Conservation (phyloP, 805 yeast genomes). For the Cyberlindnera veronae region DNA sequence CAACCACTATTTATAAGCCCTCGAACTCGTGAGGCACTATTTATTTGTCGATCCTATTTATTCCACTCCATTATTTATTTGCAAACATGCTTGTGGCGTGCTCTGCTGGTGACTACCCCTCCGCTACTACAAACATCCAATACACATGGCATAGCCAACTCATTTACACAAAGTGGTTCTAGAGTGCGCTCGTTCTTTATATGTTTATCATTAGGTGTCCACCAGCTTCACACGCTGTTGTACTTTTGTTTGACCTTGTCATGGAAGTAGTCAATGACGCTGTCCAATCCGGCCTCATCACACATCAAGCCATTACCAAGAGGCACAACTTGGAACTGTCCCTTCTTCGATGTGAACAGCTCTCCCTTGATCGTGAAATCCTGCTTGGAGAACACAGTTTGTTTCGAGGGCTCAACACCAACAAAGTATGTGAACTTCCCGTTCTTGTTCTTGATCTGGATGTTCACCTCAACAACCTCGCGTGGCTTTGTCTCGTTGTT, state of each 20-base stretch:
- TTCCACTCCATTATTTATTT: neutral
- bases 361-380: slow-evolving; percentile 11
- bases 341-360: slow-evolving; percentile 6
- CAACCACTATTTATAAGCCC: slow-evolving; percentile 2
- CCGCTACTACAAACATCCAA: neutral
- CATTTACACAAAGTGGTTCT: too few relatives aligned
- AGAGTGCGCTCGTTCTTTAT: too few relatives aligned
- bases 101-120: neutral
- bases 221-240: too few relatives aligned
- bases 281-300: slow-evolving; percentile 14
- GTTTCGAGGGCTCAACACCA: slow-evolving; percentile 4
- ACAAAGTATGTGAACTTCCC: slow-evolving; percentile 9
- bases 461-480: slow-evolving; percentile 12
- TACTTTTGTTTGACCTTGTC: slow-evolving; percentile 5
- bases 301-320: slow-evolving; percentile 15
- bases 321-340: slow-evolving; percentile 10
- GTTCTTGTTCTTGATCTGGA: slow-evolving; percentile 12
- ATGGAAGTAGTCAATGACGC: slow-evolving; percentile 17
- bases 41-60: slow-evolving; percentile 1
- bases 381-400: slow-evolving; percentile 4
- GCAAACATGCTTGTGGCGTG: too few relatives aligned
- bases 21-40: neutral
- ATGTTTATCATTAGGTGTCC: neutral
- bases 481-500: slow-evolving; percentile 3
- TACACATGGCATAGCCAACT: neutral